Conservation (phyloP, 1,284 basidiomycete genomes). For the Tetrapyrgos nigripes region DNA sequence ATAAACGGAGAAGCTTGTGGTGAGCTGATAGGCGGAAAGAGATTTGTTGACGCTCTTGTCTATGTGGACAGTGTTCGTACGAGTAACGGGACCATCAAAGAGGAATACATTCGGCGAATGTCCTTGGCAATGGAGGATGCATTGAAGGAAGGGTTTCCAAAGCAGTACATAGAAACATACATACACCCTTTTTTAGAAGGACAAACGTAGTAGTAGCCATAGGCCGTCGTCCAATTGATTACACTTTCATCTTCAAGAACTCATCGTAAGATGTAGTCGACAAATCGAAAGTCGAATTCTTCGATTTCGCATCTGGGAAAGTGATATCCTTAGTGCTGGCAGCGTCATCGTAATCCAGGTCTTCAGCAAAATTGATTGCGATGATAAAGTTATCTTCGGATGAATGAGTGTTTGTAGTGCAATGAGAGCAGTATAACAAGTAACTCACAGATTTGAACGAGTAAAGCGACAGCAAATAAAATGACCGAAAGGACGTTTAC, state of each 20-base stretch:
- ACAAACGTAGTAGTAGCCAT: background rate
- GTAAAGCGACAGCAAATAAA: slow-evolving; percentile 7
- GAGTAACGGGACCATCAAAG: slow-evolving; percentile 35
- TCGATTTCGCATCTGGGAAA: background rate
- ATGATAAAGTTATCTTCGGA: slow-evolving; percentile 17
- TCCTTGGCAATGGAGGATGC: slow-evolving; percentile 49
- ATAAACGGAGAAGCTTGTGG: background rate
- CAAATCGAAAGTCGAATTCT: background rate
- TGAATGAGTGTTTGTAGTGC: background rate
- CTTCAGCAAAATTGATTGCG: slow-evolving; percentile 18
- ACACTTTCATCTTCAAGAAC: background rate
- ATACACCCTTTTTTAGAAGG: slow-evolving; percentile 38
- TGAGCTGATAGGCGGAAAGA: slow-evolving; percentile 11
- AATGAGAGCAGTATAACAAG: background rate
- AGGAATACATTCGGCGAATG: slow-evolving; percentile 51
- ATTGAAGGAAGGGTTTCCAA: slow-evolving; percentile 41
- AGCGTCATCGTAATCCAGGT: slow-evolving; percentile 16
- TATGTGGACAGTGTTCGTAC: slow-evolving; percentile 44
- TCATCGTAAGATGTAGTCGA: background rate
- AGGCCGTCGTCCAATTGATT: too few relatives aligned
- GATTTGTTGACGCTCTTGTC: slow-evolving; percentile 36
- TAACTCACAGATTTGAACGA: slow-evolving; percentile 19
- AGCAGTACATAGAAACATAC: slow-evolving; percentile 48
- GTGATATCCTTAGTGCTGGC: background rate
- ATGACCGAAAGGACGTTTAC: slow-evolving; percentile 17